Base-by-base conservation (phyloP, 2,329 filamentous ascomycete species). In the Gnomoniopsis smithogilvyi region DNA sequence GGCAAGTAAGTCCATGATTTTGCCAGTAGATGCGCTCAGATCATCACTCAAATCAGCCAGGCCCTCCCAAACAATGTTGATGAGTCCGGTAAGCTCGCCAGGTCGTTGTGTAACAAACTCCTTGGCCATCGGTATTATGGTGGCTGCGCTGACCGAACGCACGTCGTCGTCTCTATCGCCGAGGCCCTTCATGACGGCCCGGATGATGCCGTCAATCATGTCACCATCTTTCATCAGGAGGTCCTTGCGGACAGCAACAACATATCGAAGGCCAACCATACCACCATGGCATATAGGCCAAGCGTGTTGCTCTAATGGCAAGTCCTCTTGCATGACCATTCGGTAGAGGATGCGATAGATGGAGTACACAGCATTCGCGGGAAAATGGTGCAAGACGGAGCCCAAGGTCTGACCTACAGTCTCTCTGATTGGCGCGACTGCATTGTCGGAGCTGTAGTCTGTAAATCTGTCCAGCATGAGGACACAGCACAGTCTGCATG, bases 231-330 rank as follows among this genome's bases (percentile, higher is more conserved):
- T 84, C 26, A 98, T 83, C 6, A 99, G 83, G 3, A 99, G 78
- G 70, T 98, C 95, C 67, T 95, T 97, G 52, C 95, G 86, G 38
- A 99, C 92, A 10, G 95, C 95, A 33, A 99, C 95, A 50, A 99
- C 85, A 69, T 99, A 99, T 67, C 94, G 85, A 68, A 99, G 77
- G 8, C 95, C 95, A 50, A 98, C 93, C 95, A 99, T 99, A 63
- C 95, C 95, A 65, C 95, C 95, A 72, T 99, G 96, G 68, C 93
- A 96, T 41, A 97, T 90, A 61, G 96, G 92, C 95, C 95, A 99
- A 33, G 92, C 82, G 15, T 90, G 87, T 34, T 83, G 84, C 24
- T 88, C 86, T 24, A 93, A 77, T 41, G 86, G 84, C 22, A 95
- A 77, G 65, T 96, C 91, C 46, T 88, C 86, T 70, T 97, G 92